Evolutionary conservation across 2,329 filamentous ascomycete genomes (phyloP), one percentile per base, ranked within the genome.

Genomic region (Claviceps arundinis): DNA sequence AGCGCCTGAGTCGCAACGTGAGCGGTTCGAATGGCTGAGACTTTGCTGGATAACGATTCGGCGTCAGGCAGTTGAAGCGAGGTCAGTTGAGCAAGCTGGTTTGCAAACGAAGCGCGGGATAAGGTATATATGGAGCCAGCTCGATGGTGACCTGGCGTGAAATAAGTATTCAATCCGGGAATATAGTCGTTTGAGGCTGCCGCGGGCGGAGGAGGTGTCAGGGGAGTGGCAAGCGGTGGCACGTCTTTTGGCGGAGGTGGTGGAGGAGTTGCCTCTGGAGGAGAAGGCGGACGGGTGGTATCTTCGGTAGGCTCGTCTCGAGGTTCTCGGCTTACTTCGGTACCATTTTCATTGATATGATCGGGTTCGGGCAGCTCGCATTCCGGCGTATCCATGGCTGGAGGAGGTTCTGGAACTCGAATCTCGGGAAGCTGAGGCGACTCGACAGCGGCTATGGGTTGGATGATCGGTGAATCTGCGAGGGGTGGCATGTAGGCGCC

Each of bases 81-180:
- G 0, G 90, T 97, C 57, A 98, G 75, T 65, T 96, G 89, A 47
- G 88, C 87, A 50, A 97, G 80, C 67, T 97, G 93, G 61, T 87
- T 94, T 56, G 89, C 87, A 66, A 98, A 95, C 6, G 91, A 96
- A 37, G 85, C 86, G 45, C 91, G 82, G 2, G 89, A 95, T 54
- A 98, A 78, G 1, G 93, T 95, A 68, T 95, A 96, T 59, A 97
- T 89, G 38, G 91, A 97, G 43, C 87, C 87, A 3, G 89, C 77
- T 13, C 89, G 79, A 53, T 79, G 80, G 46, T 82, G 72, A 22
- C 79, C 79, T 4, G 81, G 79, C 40, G 83, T 81, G 65, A 88
- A 87, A 65, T 86, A 86, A 40, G 77, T 73, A 41, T 74, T 70
- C 37, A 77, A 68, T 52, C 78, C 76, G 44, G 74, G 68, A 16